Evolutionary conservation across 1,139 yeast species (phyloP).

Genomic region (Yamadazyma sp.): DNA sequence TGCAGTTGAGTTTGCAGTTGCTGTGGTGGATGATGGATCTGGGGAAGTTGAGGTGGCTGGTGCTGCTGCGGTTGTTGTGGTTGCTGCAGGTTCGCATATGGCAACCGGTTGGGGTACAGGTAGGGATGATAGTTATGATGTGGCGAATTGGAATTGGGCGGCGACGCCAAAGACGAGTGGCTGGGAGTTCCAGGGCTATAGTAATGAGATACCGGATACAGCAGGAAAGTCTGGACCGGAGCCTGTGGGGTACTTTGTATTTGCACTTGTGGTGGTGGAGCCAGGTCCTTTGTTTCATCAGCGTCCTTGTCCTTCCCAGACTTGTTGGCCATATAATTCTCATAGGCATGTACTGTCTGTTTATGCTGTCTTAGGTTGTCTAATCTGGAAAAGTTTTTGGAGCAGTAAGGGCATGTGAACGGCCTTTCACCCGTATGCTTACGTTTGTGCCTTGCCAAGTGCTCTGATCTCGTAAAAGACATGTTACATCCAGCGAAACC

Average conservation of each 20-base stretch:
- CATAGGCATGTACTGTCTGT: slow-evolving; percentile 88
- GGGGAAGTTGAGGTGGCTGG: slow-evolving; percentile 2
- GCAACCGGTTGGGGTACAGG: slow-evolving; percentile 10
- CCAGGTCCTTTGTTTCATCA: neutral
- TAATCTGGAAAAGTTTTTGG: slow-evolving; percentile 75
- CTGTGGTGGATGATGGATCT: slow-evolving; percentile 8
- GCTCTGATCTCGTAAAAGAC: slow-evolving; percentile 89
- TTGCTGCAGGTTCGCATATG: neutral
- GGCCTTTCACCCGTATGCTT: slow-evolving; percentile 97
- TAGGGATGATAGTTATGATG: slow-evolving; percentile 16
- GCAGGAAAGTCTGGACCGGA: slow-evolving; percentile 1
- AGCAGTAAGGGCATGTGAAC: slow-evolving; percentile 81
- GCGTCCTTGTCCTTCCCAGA: slow-evolving; percentile 10
- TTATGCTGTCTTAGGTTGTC: slow-evolving; percentile 92
- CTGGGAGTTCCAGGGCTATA: slow-evolving; percentile 12
- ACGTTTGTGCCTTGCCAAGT: slow-evolving; percentile 86
- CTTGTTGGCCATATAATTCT: slow-evolving; percentile 41
- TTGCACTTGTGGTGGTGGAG: neutral
- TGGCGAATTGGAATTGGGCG: slow-evolving; percentile 19
- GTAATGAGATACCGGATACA: slow-evolving; percentile 3
- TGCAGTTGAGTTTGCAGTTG: slow-evolving; percentile 5
- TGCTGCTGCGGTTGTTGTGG: slow-evolving; percentile 12
- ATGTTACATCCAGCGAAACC: slow-evolving; percentile 86
- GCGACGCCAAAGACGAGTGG: slow-evolving; percentile 14
- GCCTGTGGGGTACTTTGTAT: neutral